Evolutionary conservation across 2,329 filamentous ascomycete species (phyloP), one percentile per base, ranked within the genome.

Genomic region (Exophiala mesophila): DNA sequence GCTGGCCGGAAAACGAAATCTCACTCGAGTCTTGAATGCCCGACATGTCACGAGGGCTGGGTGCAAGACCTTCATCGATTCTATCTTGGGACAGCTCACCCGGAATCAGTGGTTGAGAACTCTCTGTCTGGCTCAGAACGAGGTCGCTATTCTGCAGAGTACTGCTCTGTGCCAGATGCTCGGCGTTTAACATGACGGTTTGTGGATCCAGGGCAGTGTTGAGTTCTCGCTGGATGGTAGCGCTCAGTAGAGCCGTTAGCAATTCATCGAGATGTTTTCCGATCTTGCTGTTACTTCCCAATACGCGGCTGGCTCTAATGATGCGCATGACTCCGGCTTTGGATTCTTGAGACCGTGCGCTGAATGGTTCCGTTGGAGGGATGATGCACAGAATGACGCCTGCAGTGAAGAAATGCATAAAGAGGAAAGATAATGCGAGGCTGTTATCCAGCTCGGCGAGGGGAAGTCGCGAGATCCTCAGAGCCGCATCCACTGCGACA

Each of bases 241-340:
- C 47, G 30, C 56, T 53, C 30, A 59, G 32, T n/a, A 59, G 39
- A 15, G 54, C 50, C 2, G 54, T 58, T 10, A 59, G 44, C 18
- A 58, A 45, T 36, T 57, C 48, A 16, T 56, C 56, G 2, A 55
- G 50, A 29, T 58, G 56, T 31, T 50, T 47, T 10, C 56, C 56
- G 15, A 59, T 56, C 5, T 53, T 50, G 42, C 56, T 58, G 13
- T 49, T 46, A 3, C 49, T 41, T 4, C 44, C 47, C 5, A 56
- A 43, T 1, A 45, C 46, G 18, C 48, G 42, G 29, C 52, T 54
- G 2, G 55, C 49, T 20, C 49, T 51, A 7, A 60, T 60, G 17
- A 60, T 61, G 12, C 55, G 50, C 41, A 60, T 45, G 7, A 57
- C 52, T 3, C 57, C 57, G 4, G 55, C 47, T 39, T 61, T 61